Conservation (phyloP, 2,329 filamentous ascomycete genomes). For the Pleomassaria siparia region DNA sequence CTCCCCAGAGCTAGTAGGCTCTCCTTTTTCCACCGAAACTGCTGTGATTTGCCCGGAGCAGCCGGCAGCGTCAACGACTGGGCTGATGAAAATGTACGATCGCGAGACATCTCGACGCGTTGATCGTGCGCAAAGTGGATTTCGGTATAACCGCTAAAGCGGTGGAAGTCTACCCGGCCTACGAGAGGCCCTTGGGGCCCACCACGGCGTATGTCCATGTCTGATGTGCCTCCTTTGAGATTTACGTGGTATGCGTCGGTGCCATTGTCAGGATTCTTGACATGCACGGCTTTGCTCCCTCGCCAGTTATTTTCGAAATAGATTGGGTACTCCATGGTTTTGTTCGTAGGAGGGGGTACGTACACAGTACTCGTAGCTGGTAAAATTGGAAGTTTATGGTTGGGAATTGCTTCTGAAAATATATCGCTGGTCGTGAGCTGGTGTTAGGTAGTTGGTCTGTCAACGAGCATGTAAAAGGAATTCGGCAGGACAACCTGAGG, state of each 20-base stretch:
- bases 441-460: too few species aligned
- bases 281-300: background rate
- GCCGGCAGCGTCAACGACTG: background rate
- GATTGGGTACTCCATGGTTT: background rate
- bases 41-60: background rate
- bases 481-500: too few species aligned
- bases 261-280: constrained; percentile 1
- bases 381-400: too few species aligned
- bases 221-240: background rate
- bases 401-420: too few species aligned
- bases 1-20: background rate
- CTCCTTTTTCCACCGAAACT: constrained; percentile 1
- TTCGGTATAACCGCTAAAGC: background rate
- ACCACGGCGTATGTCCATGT: constrained; percentile 1
- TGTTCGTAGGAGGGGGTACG: too few species aligned
- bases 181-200: background rate
- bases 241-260: constrained; percentile 3
- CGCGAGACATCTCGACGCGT: constrained; percentile 1
- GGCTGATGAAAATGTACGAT: background rate
- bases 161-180: constrained; percentile 1
- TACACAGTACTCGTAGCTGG: too few species aligned
- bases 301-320: background rate
- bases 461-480: too few species aligned
- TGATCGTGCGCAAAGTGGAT: constrained; percentile 2
- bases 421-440: too few species aligned